Base-by-base conservation (phyloP, 2,329 filamentous ascomycete genomes). In the Zymoseptoria crescenta region DNA sequence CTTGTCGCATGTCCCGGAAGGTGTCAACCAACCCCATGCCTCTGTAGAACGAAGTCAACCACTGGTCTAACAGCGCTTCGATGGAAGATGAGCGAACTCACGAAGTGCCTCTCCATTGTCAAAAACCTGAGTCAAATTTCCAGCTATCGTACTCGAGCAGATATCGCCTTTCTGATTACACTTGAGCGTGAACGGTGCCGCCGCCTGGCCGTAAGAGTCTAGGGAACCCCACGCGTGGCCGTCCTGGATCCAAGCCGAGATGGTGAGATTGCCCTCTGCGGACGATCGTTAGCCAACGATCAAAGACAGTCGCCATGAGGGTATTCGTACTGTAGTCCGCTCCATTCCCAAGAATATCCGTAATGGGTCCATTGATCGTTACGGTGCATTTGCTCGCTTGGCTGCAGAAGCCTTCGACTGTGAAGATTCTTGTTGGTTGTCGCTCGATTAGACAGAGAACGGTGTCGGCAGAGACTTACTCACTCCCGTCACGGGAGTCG, bases 71-170 rank as follows among this genome's bases (percentile, higher is more conserved):
- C 24, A 3, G 10, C 9, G 2, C 3, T 53, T 30, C 13, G 8
- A 16, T 6, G 8, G n/a, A 29, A 4, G 19, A 19, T 1, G 19
- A 16, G 9, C 8, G 51, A n/a, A 27, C 60, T 45, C 35, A 45
- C 35, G 13, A n/a, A 62, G 49, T 2, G 56, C 53, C 41, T 62
- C 59, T 8, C 60, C 60, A 24, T 62, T 62, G 8, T 55, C 29
- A 35, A 62, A 62, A 19, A 62, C 35, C 54, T 62, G 60, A 1
- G 60, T 62, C 16, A 59, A 52, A 28, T 62, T 62, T 27, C 60
- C 60, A 35, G 57, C 52, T 45, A 62, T 9, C 8, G 55, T 62
- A 20, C 57, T 57, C 10, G 57, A 13, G 35, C 60, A 59, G 10
- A 57, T 57, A 19, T 62, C 52, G 8, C 54, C 48, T 29, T 27